Base-by-base conservation (phyloP, 2,329 filamentous ascomycete species). In the Cryphonectria parasitica region DNA sequence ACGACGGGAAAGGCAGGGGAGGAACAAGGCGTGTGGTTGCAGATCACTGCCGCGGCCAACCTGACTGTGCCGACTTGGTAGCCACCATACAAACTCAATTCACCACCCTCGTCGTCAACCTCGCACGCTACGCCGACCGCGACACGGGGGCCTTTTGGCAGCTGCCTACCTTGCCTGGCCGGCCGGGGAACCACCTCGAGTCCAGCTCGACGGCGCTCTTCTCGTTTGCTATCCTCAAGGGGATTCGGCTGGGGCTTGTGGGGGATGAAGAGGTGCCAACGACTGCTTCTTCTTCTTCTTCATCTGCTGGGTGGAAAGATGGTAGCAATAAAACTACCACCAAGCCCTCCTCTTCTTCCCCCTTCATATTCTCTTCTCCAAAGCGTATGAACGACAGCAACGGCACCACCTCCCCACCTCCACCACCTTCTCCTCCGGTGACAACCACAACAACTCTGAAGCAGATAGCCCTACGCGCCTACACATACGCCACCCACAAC, bases 171-270 rank as follows among this genome's bases (percentile, higher is more conserved):
- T 84, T 85, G 68, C 81, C 83, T 0, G 83, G 82, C 1, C 74
- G 77, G 54, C 73, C 82, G 62, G 87, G 86, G 2, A 90, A 91
- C 77, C 90, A 87, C 76, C 85, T 90, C 64, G 87, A 90, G 79
- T 86, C 85, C 45, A 88, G 86, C 43, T 88, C 83, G 10, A 85
- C 85, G 1, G 87, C 86, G 3, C 87, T 90, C 84, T 89, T 89
- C 74, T 80, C 83, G 0, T 88, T 86, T 68, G 83, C 85, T 0
- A 77, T 88, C 71, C 76, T 88, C 17, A 84, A 82, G 73, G 87
- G 72, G 34, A 60, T 74, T 0, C 67, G 75, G 8, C 65, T 72
- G 25, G 41, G 70, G 3, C 34, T 56, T 2, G 19, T 52, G 17
- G 36, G 5, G 49, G 31, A 31, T 36, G 10, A 41, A 8, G 43